These are phyloP conservation scores for Silybum marianum DNA, from an alignment of 129 eudicot genomes.

Conservation along the genomic window DNA sequence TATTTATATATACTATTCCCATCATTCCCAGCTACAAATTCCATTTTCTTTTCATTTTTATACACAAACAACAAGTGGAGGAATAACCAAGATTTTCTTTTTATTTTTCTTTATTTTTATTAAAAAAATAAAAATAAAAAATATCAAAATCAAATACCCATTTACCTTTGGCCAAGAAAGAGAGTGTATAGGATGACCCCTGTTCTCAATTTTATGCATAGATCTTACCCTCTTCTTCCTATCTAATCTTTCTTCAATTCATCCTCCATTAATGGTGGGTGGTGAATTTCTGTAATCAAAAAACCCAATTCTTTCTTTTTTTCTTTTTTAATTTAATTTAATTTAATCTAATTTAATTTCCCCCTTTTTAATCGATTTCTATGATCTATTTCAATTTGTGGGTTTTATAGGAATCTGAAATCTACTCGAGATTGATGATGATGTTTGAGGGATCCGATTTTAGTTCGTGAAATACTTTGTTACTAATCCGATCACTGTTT, in stretches of 20 bases:
- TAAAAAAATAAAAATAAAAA: slow-evolving; percentile 7
- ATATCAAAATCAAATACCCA: slow-evolving; percentile 24
- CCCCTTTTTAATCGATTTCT: slow-evolving; percentile 4
- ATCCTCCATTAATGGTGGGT: slow-evolving; percentile 30
- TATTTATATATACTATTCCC: slow-evolving; percentile 21
- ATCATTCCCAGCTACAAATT: slow-evolving; percentile 42
- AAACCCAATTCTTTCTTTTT: neutral
- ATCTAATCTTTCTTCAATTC: slow-evolving; percentile 16
- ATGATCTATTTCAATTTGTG: slow-evolving; percentile 32
- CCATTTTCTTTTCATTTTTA: slow-evolving; percentile 46
- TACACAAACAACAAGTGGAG: slow-evolving; percentile 41
- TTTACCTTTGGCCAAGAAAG: slow-evolving; percentile 41
- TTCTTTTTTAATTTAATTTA: no score
- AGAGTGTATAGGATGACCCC: slow-evolving; percentile 20
- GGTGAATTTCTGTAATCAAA: neutral
- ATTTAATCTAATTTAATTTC: neutral
- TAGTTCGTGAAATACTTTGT: slow-evolving; percentile 29
- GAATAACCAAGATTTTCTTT: slow-evolving; percentile 44
- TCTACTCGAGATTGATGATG: slow-evolving; percentile 38
- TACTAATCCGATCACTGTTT: slow-evolving; percentile 35
- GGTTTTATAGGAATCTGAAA: slow-evolving; percentile 27
- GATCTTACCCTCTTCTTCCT: slow-evolving; percentile 19
- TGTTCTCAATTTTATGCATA: slow-evolving; percentile 21
- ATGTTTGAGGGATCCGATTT: slow-evolving; percentile 37
- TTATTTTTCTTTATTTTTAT: neutral